Conservation (phyloP, 1,284 basidiomycete species). For the Ustanciosporium gigantosporum region DNA sequence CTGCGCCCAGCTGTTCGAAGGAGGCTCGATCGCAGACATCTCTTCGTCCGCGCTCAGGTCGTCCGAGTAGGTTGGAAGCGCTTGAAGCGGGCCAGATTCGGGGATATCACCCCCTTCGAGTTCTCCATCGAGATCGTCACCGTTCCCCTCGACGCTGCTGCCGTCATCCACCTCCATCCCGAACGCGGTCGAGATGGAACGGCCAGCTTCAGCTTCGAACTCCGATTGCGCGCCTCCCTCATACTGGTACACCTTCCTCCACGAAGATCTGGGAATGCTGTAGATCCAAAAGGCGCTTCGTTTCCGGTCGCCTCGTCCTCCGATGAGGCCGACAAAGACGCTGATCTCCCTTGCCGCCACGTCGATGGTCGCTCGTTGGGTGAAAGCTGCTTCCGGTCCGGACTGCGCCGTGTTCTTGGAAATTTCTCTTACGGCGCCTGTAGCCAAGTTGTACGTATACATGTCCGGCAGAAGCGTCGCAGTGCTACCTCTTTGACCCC, state of each 20-base stretch:
- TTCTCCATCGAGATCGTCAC: constrained; percentile 21
- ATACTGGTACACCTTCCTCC: constrained; percentile 46
- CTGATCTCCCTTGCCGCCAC: constrained; percentile 49
- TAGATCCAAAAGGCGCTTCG: constrained; percentile 52
- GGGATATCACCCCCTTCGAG: constrained; percentile 36
- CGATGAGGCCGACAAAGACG: constrained; percentile 54
- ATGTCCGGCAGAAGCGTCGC: constrained; percentile 58
- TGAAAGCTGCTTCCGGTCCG: constrained; percentile 58
- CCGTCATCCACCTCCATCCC: constrained; percentile 8
- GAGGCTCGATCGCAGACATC: constrained; percentile 27
- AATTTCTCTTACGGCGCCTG: constrained; percentile 43
- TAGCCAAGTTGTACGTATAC: constrained; percentile 53
- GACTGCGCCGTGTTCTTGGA: constrained; percentile 35
- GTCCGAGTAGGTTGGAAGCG: constrained; percentile 29
- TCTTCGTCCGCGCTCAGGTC: constrained; percentile 33
- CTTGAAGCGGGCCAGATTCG: constrained; percentile 35
- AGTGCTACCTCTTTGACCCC: constrained; percentile 54
- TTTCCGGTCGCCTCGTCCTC: constrained; percentile 38
- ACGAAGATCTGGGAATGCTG: constrained; percentile 41
- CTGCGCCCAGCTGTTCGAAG: constrained; percentile 24
- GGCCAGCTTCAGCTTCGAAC: constrained; percentile 14
- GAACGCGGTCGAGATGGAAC: not conserved
- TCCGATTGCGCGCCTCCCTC: constrained; percentile 31
- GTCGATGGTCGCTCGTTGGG: constrained; percentile 58
- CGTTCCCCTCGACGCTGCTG: not conserved